Conservation (phyloP, 2,329 filamentous ascomycete genomes). For the Mycogone perniciosa region DNA sequence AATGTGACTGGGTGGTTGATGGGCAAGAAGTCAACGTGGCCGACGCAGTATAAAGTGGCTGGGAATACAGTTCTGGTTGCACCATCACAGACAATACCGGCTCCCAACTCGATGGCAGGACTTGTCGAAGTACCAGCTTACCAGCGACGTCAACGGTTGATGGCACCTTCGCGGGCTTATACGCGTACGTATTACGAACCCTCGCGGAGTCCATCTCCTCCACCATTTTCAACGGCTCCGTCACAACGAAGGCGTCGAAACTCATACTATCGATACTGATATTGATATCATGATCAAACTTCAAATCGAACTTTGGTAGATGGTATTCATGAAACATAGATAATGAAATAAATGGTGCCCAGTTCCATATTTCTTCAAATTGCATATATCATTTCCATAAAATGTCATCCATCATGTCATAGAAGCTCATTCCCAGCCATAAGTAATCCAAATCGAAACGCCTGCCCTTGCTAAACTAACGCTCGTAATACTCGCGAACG, state of each 20-base stretch:
- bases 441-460: constrained; percentile 16
- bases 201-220: no score
- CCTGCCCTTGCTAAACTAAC: no score
- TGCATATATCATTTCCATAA: neutral
- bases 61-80: neutral
- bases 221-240: no score
- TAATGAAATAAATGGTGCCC: neutral
- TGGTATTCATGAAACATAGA: neutral
- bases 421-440: neutral
- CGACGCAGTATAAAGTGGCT: neutral
- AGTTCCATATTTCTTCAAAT: neutral
- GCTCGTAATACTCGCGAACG: constrained; percentile 7
- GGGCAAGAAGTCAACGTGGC: constrained; percentile 11
- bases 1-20: constrained; percentile 26
- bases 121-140: no score
- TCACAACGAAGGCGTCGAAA: no score
- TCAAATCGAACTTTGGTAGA: neutral
- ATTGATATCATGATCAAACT: no score
- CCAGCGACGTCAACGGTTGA: no score
- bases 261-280: neutral
- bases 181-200: no score
- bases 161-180: no score
- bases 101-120: no score
- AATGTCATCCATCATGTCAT: neutral
- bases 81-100: neutral